Base-by-base conservation (phyloP, 1,284 basidiomycete species). In the Leccinum pachyderme region DNA sequence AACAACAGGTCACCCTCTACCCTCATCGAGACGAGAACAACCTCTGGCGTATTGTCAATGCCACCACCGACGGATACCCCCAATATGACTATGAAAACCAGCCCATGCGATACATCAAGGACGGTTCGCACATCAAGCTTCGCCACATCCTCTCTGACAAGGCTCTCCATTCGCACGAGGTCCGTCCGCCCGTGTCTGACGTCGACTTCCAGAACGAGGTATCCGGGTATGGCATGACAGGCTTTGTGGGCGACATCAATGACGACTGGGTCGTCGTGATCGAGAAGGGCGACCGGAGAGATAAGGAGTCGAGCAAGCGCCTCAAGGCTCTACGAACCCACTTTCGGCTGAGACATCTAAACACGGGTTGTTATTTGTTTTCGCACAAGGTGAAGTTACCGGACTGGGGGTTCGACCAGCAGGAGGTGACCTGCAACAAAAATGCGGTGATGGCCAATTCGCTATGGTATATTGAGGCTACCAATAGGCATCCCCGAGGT, bases 161-260 rank as follows among this genome's bases (percentile, higher is more conserved):
- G 72, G 83, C 88, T 52, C 81, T 99, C 5, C 97, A 99, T 76
- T 95, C 92, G 48, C 97, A 99, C 73, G 95, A 98, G 63, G 75
- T 90, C 61, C 88, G 96, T 37, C 93, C 97, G 3, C 95, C 95
- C 13, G 86, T 99, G n/a, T 95, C 92, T 47, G 96, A 99, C 56
- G 94, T 97, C 52, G 97, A 99, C 64, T 99, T 98, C 79, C 97
- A 99, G 77, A 96, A 98, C 68, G 97, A 99, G 71, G 95, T 98
- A 0, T 96, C 95, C 1, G 94, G 79, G 1, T 99, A 99, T 66
- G 97, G 97, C 3, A 88, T 92, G 76, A 76, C 85, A 1, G 89
- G 86, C n/a, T 97, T 89, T 65, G 71, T 72, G 0, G 94, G 93
- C 13, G 96, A 98, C 68, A 83, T 86, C 52, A 98, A 99, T 71